Base-by-base conservation (phyloP, 495 filamentous ascomycete species). In the Aspergillus egyptiacus region DNA sequence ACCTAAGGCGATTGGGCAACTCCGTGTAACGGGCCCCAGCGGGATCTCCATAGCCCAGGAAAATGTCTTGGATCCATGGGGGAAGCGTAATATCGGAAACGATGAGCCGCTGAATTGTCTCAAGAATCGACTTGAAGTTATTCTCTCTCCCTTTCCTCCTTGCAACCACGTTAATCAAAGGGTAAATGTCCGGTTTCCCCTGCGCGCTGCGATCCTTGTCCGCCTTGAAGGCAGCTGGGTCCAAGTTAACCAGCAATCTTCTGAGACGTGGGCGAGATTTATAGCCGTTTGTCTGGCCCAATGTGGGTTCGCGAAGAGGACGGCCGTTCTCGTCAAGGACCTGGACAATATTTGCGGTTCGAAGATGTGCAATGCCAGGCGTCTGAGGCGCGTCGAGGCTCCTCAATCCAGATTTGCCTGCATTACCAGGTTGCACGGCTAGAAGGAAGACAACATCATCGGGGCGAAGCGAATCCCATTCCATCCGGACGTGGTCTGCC, bases 31-130 rank as follows among this genome's bases (percentile, higher is more conserved):
- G 84, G 14, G 93, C 93, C 38, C 85, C 80, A 18, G 87, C 78
- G 28, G 93, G 91, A 65, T 97, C 89, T 19, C 94, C 93, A 69
- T 91, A 96, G 6, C 93, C 93, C 13, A 99, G 76, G 69, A 99
- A 97, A 6, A 96, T 91, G 46, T 97, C 93, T 58, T 95, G 88
- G 24, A 99, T 71, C 93, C 93, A 99, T 10, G 84, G 77, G 2
- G 94, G 89, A 32, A 96, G 78, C 6, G 87, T 83, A 19, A 94
- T 81, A 51, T 95, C 86, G 2, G 90, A 88, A 22, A 95, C 76
- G 4, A 88, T 84, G 20, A 99, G 78, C 39, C 82, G 86, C 58
- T 84, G 84, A 60, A 99, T 93, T 0, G 90, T 95, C 50, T 95
- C 86, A 14, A 99, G 73, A 15, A 97, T 83, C 8, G 90, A 83